Evolutionary conservation across 2,329 filamentous ascomycete genomes (phyloP), one percentile per base, ranked within the genome.

Genomic region (Ophiocordyceps australis): DNA sequence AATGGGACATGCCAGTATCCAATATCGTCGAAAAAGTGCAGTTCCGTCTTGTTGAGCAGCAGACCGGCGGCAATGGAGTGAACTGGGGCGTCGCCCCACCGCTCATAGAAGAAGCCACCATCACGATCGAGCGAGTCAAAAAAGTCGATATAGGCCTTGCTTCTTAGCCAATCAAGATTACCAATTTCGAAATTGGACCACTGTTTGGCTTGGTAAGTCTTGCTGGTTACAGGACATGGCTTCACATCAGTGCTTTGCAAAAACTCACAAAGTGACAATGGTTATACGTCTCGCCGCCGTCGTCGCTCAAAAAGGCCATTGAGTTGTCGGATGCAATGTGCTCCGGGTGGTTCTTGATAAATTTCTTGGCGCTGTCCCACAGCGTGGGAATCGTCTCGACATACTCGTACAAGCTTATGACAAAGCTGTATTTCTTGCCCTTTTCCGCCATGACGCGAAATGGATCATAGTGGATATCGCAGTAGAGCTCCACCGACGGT

Each of bases 101-200:
- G 76, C 55, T 98, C 89, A 51, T 95, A 95, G 63, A 94, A 95
- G 67, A 98, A 98, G 34, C 89, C 89, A 35, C 89, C 89, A 27
- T 92, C 83, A 38, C 69, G 59, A 52, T 98, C 89, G 17, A 98
- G 70, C 5, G 72, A 66, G 26, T 85, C 70, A 44, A 98, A 98
- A 58, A 73, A 98, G 53, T 95, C 86, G 23, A 75, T 56, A 55
- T 98, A 98, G 14, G 79, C 66, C 47, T 85, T 62, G 36, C 81
- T 89, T 36, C 89, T 76, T 28, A 98, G 69, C 83, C 89, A 98
- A 43, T 91, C 69, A 20, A 98, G 65, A 54, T 77, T 91, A 36
- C 86, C 89, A 38, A 98, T 76, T 52, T 98, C 89, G 39, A 98
- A 98, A 62, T 98, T 98, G 45, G 86, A 95, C 89, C 89, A 98